These are phyloP conservation scores for Schizochytrium sp. DNA, from an alignment of 108 stramenopile genomes.

Conservation along the genomic window DNA sequence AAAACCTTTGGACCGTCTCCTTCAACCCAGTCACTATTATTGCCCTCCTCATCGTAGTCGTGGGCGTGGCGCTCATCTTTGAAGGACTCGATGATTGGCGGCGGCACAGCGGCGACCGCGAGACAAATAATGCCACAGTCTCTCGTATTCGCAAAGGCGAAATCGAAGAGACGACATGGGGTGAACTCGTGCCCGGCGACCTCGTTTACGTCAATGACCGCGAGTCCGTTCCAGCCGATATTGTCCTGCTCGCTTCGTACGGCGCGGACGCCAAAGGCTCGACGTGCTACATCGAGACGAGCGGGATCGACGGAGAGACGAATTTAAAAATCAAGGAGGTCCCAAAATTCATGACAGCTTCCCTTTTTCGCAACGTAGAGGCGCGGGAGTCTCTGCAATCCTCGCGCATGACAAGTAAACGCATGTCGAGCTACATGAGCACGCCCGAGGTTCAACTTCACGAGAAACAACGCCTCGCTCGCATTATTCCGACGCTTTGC, in stretches of 20 bases:
- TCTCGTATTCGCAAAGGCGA: conserved; percentile 23
- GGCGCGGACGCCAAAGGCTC: conserved; percentile 57
- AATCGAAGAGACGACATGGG: conserved; percentile 40
- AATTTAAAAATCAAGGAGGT: conserved; percentile 69
- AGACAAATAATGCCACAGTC: conserved; percentile 51
- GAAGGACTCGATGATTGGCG: conserved; percentile 80
- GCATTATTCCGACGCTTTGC: not conserved
- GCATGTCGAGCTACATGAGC: not conserved
- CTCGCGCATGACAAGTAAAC: not conserved
- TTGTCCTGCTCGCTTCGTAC: conserved; percentile 71
- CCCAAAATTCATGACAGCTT: not conserved
- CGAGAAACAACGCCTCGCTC: not conserved
- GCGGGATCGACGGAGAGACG: conserved; percentile 93
- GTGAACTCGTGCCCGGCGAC: conserved; percentile 74
- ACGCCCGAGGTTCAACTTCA: not conserved
- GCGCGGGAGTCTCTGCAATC: not conserved
- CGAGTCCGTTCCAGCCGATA: conserved; percentile 85
- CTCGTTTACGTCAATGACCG: conserved; percentile 76
- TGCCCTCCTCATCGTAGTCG: conserved; percentile 77
- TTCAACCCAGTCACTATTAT: conserved; percentile 85
- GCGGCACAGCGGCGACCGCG: conserved; percentile 69
- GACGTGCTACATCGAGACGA: conserved; percentile 77
- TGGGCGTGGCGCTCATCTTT: conserved; percentile 73
- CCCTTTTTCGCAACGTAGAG: not conserved
- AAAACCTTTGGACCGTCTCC: conserved; percentile 59